Evolutionary conservation across 2,329 filamentous ascomycete genomes (phyloP), one percentile per base, ranked within the genome.

Genomic region (Hypoxylon rubiginosum): DNA sequence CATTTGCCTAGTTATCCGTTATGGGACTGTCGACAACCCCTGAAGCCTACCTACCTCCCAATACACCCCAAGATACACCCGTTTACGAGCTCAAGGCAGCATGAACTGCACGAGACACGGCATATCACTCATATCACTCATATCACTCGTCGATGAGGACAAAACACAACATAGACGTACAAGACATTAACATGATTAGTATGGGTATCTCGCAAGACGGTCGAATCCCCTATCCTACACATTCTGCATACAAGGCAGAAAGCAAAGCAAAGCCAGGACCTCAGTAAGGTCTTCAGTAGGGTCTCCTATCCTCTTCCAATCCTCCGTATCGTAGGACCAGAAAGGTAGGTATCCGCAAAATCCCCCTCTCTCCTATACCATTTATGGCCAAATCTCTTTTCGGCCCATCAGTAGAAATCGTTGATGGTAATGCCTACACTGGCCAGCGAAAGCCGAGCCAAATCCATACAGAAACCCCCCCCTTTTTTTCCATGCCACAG

Each of bases 401-500:
- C 39, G 17, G 11, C 55, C 55, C 49, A 53, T 39, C 36, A 45
- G 26, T n/a, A 41, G n/a, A 46, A 26, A 30, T 17, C 30, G 34
- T 43, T 39, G 46, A 21, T 62, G 34, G 51, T 56, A 26, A 24
- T 26, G 56, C 45, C 43, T 49, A 41, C 49, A 43, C 6, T 21
- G 28, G 28, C 8, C 28, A 30, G 28, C 28, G 6, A 30, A 30
- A 30, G 11, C n/a, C 4, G 34, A 39, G 11, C n/a, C 34, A 11
- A 15, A 10, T 15, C 34, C 45, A 13, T 28, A 48, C 45, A 28
- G 7, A 15, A 48, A 48, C 4, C 13, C 5, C 10, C 39, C 45
- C 21, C 15, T 21, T 41, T 30, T 58, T 67, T 64, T 64, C 57
- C 57, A 45, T 55, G 50, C 57, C 57, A 55, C 56, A 48, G 19